phyloP scores from a whole-genome alignment of 495 filamentous ascomycete genomes.

The Neurospora discreta region DNA sequence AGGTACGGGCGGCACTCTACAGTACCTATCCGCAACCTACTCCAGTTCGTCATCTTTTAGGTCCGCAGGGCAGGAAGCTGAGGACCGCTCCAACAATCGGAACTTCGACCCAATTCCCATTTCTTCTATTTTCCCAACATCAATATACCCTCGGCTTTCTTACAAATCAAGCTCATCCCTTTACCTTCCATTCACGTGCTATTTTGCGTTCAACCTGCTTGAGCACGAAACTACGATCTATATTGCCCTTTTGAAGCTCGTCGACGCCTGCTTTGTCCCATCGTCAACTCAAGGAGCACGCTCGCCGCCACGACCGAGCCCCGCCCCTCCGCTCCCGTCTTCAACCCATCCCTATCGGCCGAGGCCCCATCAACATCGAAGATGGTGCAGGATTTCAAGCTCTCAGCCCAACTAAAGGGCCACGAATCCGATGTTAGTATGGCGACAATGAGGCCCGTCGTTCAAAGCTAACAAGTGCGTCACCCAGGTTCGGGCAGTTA shows the following conservation, averaged over 20 bases:
- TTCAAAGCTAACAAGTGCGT: slow-evolving; percentile 7
- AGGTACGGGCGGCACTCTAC: too few species aligned
- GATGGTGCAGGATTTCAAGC: slow-evolving; percentile 54
- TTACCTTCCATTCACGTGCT: not conserved
- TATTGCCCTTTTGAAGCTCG: not conserved
- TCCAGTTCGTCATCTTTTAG: not conserved
- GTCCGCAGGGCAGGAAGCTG: not conserved
- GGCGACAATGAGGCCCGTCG: not conserved
- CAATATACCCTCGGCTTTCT: not conserved
- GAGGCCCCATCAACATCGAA: not conserved
- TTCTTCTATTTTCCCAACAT: not conserved
- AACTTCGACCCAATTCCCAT: slow-evolving; percentile 16
- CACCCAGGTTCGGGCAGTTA: slow-evolving; percentile 73
- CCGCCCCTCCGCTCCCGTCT: not conserved
- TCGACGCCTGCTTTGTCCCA: not conserved
- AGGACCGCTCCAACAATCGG: not conserved
- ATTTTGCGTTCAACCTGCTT: not conserved
- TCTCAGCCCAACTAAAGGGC: slow-evolving; percentile 68
- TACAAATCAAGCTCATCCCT: not conserved
- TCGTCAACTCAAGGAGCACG: not conserved
- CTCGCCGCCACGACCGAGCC: slow-evolving; percentile 2
- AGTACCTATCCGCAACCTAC: not conserved
- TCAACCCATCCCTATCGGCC: not conserved
- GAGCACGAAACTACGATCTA: not conserved
- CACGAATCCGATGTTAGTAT: slow-evolving; percentile 73